A percentile compares a stretch with the other conserved stretches of the same genome.
Conservation (phyloP, 192 early-diverging fungal species). For the Rhizophagus prolifer region DNA sequence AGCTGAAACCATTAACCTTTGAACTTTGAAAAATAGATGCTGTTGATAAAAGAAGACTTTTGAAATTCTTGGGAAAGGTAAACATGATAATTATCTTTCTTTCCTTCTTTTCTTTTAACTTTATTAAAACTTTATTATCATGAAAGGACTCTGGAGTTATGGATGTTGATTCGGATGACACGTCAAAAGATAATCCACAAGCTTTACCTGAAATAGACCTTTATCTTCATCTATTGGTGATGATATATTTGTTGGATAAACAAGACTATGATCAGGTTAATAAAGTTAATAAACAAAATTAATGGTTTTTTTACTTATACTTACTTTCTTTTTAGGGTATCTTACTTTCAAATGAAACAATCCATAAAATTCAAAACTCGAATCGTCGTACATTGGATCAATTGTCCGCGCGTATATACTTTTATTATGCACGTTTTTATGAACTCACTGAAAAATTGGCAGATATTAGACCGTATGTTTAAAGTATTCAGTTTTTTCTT, state of each 20-base stretch:
- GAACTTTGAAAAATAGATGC: conserved; percentile 33
- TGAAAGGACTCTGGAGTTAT: conserved; percentile 44
- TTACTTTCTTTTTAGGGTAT: conserved; percentile 52
- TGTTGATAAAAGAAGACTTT: conserved; percentile 34
- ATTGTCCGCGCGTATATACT: conserved; percentile 86
- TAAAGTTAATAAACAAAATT: not conserved
- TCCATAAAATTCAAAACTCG: conserved; percentile 58
- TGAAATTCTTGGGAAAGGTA: conserved; percentile 42
- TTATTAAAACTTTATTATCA: not conserved
- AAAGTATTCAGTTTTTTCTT: conserved; percentile 3
- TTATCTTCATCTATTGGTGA: conserved; percentile 78
- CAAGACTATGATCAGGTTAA: conserved; percentile 66
- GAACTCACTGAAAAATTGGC: conserved; percentile 71
- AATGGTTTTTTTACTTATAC: not conserved
- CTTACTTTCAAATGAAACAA: conserved; percentile 62
- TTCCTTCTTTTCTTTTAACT: not conserved
- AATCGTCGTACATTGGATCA: conserved; percentile 93
- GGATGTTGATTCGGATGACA: conserved; percentile 49
- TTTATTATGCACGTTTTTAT: conserved; percentile 91
- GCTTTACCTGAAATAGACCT: conserved; percentile 78
- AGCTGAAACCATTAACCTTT: conserved; percentile 21
- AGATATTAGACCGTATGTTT: conserved; percentile 71
- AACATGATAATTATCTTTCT: not conserved
- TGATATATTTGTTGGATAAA: conserved; percentile 82
- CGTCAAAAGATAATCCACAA: conserved; percentile 31